These are phyloP conservation scores for Amphicarpaea edgeworthii DNA, from an alignment of 306 rosid genomes.

Conservation along the genomic window DNA sequence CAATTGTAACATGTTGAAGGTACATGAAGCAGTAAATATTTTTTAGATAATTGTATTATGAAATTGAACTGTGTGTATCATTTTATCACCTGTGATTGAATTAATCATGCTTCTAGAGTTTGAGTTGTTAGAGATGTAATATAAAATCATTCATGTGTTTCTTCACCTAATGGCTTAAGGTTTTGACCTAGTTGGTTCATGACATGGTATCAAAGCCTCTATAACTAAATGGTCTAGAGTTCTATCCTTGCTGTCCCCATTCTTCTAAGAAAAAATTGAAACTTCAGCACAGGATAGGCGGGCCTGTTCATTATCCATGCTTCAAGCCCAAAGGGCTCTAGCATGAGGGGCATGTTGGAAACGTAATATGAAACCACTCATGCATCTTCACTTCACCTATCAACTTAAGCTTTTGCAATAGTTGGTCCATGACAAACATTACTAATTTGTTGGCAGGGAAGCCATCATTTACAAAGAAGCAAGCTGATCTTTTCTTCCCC, in stretches of 20 bases:
- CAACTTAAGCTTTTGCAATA: not conserved
- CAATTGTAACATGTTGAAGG: constrained; percentile 30
- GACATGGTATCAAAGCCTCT: not conserved
- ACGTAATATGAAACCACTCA: not conserved
- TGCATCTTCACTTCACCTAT: not conserved
- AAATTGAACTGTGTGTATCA: constrained; percentile 30
- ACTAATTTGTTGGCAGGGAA: constrained; percentile 68
- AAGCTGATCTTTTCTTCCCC: constrained; percentile 99
- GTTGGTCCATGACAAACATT: constrained; percentile 24
- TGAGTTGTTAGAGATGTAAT: not conserved
- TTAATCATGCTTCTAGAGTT: constrained; percentile 31
- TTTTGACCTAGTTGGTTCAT: not conserved
- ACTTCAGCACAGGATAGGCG: not conserved
- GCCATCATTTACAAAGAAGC: constrained; percentile 96
- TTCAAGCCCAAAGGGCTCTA: constrained; percentile 7
- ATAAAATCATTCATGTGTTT: not conserved
- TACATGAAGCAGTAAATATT: constrained; percentile 9
- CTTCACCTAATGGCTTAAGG: not conserved
- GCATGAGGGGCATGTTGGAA: not conserved
- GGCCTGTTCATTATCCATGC: not conserved
- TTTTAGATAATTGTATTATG: constrained; percentile 26
- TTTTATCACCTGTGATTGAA: constrained; percentile 27
- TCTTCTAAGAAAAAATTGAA: not conserved
- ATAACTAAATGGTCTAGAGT: not conserved
- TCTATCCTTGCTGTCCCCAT: not conserved